A percentile compares a stretch with the other conserved stretches of the same genome.
Conservation (phyloP, 2,329 filamentous ascomycete species). For the Penicillium janthinellum region DNA sequence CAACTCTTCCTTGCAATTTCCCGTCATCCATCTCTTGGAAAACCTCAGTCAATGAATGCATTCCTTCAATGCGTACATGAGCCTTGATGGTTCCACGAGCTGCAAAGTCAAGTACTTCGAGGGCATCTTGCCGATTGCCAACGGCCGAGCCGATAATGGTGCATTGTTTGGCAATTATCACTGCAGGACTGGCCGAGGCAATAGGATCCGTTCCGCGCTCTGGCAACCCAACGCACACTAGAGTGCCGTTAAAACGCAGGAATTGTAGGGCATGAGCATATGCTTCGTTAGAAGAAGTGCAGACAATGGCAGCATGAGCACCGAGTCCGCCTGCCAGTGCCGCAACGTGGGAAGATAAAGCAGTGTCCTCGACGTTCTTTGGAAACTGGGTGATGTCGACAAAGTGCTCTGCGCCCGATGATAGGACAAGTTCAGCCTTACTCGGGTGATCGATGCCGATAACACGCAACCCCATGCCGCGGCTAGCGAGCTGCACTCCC, state of each 20-base stretch:
- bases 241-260: conserved; percentile 9
- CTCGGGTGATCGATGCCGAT: conserved; percentile 5
- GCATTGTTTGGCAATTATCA: no score
- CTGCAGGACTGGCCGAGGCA: neutral
- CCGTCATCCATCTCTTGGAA: no score
- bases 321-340: neutral
- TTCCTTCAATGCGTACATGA: no score
- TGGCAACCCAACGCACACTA: conserved; percentile 11
- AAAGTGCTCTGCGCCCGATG: conserved; percentile 8
- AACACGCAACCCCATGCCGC: conserved; percentile 10
- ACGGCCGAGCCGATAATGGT: no score
- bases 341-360: no score
- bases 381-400: conserved; percentile 9
- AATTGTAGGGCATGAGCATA: conserved; percentile 6
- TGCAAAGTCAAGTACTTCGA: no score
- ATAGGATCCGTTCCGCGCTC: conserved; percentile 2
- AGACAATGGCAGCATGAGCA: conserved; percentile 5
- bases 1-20: no score
- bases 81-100: no score
- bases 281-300: conserved; percentile 10
- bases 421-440: conserved; percentile 2
- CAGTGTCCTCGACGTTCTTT: neutral
- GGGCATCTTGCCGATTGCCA: no score
- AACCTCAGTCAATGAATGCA: no score
- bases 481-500: conserved; percentile 56